Evolutionary conservation across 176 grass and related monocot species (phyloP).

Genomic region (Aegilops longissima): DNA sequence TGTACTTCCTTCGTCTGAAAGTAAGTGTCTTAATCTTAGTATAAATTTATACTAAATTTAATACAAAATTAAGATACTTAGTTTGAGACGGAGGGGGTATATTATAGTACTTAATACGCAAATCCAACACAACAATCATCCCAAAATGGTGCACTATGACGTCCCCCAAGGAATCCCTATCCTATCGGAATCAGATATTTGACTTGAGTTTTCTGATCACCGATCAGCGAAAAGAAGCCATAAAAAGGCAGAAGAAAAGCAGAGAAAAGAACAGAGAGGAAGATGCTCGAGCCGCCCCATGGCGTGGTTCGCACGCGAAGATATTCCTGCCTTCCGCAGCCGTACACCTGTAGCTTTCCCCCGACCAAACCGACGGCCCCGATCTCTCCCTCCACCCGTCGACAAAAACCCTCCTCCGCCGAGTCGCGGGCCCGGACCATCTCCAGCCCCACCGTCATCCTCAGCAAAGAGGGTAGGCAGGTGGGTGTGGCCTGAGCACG

Average conservation of each 20-base stretch:
- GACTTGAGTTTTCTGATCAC: constrained; percentile 41
- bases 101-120: no score
- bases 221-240: background rate
- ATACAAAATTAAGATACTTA: no score
- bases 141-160: background rate
- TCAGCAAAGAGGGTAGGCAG: background rate
- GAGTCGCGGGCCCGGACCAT: background rate
- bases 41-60: no score
- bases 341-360: constrained; percentile 25
- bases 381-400: background rate
- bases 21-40: no score
- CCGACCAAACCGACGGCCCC: constrained; percentile 4
- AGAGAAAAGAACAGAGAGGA: background rate
- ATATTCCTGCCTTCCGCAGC: constrained; percentile 21
- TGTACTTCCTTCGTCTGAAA: no score
- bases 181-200: constrained; percentile 26
- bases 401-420: fast-evolving
- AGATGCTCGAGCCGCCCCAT: constrained; percentile 39
- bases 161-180: background rate
- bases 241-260: constrained; percentile 5
- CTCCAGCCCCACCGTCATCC: background rate
- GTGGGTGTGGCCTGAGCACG: background rate
- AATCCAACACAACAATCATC: no score
- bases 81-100: no score
- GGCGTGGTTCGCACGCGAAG: constrained; percentile 54